phyloP scores from a whole-genome alignment of 75 land plant genomes.

The Chamaecyparis obtusa region DNA sequence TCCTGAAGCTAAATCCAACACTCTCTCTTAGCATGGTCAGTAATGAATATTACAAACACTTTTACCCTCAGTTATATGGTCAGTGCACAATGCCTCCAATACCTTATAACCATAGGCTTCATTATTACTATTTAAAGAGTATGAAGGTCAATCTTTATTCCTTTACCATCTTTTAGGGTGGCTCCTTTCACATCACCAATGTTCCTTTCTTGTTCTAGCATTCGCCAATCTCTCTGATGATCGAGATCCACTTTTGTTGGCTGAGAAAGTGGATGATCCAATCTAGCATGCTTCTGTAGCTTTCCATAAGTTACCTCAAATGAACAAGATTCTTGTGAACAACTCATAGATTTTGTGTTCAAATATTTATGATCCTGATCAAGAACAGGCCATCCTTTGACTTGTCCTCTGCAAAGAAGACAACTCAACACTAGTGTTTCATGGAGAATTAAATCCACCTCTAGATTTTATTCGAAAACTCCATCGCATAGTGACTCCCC shows the following conservation, averaged over 20 bases:
- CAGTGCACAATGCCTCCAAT: too few species aligned
- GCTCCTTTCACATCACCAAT: constrained; percentile 83
- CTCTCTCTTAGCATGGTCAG: too few species aligned
- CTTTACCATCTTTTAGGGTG: too few species aligned
- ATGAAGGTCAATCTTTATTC: too few species aligned
- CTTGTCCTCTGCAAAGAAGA: constrained; percentile 73
- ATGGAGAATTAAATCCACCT: neutral
- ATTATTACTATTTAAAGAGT: too few species aligned
- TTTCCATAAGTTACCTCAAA: constrained; percentile 60
- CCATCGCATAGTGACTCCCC: constrained; percentile 27
- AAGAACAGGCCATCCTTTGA: constrained; percentile 68
- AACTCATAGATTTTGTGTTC: constrained; percentile 62
- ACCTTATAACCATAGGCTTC: too few species aligned
- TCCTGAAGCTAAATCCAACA: too few species aligned
- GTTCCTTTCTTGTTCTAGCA: constrained; percentile 71
- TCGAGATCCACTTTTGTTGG: constrained; percentile 75
- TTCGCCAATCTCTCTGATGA: constrained; percentile 62
- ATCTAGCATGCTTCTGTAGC: constrained; percentile 77
- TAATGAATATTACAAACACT: too few species aligned
- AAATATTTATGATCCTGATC: constrained; percentile 60
- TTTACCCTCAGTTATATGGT: too few species aligned
- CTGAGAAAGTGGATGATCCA: constrained; percentile 57
- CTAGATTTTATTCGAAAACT: constrained; percentile 13
- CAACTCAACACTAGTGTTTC: constrained; percentile 40
- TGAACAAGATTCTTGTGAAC: constrained; percentile 61